Conservation (phyloP, 345 rosid genomes). For the Viola odorata region DNA sequence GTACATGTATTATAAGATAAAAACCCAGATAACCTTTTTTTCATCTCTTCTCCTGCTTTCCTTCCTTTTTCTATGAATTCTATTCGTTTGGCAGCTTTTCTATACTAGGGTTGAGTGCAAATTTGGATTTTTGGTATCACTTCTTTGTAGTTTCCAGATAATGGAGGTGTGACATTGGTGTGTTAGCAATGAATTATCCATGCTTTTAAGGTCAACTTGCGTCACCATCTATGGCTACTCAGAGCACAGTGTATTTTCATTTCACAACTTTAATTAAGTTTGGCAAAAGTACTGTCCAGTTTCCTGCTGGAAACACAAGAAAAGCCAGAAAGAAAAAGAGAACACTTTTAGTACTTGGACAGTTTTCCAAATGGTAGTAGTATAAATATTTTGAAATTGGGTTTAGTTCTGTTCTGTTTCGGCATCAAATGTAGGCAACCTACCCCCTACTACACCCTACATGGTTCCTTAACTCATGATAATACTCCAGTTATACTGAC, state of each 20-base stretch:
- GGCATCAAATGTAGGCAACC: too few species aligned
- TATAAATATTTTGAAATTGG: too few species aligned
- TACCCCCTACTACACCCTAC: too few species aligned
- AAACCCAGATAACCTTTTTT: not conserved
- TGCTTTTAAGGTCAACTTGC: conserved; percentile 16
- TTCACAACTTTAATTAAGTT: conserved; percentile 11
- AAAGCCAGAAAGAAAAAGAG: too few species aligned
- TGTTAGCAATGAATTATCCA: conserved; percentile 25
- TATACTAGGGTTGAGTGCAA: conserved; percentile 27
- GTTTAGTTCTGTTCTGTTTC: too few species aligned
- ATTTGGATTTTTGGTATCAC: conserved; percentile 20
- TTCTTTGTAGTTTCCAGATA: conserved; percentile 8
- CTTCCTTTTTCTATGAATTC: not conserved
- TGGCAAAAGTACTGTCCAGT: not conserved
- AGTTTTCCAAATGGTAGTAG: not conserved
- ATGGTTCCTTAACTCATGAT: too few species aligned
- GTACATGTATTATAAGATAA: not conserved
- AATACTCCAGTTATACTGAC: too few species aligned
- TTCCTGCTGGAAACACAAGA: not conserved
- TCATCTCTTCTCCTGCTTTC: not conserved
- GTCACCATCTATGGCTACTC: conserved; percentile 10
- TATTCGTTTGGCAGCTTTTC: conserved; percentile 18
- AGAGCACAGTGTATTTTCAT: conserved; percentile 14
- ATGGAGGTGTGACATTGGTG: not conserved
- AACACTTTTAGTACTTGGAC: not conserved